Percentiles rank a stretch among this genome's conserved stretches.
Conservation (phyloP, 2,329 filamentous ascomycete genomes). For the Aspergillus sp. region DNA sequence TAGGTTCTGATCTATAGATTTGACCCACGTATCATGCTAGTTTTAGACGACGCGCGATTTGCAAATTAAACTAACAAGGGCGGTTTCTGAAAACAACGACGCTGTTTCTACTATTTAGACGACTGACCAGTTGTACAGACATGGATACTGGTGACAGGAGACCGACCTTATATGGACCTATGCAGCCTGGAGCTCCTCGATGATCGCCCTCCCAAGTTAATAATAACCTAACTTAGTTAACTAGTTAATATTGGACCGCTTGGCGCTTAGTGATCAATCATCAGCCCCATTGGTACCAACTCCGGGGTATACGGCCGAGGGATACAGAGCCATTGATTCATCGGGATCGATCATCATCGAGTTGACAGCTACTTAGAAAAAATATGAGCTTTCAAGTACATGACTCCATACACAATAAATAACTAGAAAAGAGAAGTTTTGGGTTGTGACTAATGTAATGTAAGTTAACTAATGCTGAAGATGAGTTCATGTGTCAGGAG, state of each 20-base stretch:
- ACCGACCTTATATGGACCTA: not conserved
- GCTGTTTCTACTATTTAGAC: not conserved
- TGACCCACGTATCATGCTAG: no score
- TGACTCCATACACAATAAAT: not conserved
- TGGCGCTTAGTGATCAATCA: slow-evolving; percentile 12
- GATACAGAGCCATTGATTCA: not conserved
- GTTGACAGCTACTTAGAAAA: not conserved
- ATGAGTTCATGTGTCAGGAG: slow-evolving; percentile 7
- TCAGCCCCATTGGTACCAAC: not conserved
- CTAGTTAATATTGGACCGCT: not conserved
- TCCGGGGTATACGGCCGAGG: not conserved
- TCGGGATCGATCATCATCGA: not conserved
- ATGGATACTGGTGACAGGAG: not conserved
- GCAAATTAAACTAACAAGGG: no score
- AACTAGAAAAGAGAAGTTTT: not conserved
- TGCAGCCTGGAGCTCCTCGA: slow-evolving; percentile 7
- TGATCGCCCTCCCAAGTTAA: slow-evolving; percentile 19
- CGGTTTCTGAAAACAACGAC: no score
- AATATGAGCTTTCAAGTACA: not conserved
- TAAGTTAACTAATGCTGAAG: not conserved
- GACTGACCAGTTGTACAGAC: not conserved
- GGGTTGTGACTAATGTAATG: not conserved
- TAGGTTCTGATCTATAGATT: no score
- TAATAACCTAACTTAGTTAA: not conserved
- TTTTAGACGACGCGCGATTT: no score